These are phyloP conservation scores for Auricularia auricula-judae DNA, from an alignment of 768 basidiomycete species.

Conservation along the genomic window DNA sequence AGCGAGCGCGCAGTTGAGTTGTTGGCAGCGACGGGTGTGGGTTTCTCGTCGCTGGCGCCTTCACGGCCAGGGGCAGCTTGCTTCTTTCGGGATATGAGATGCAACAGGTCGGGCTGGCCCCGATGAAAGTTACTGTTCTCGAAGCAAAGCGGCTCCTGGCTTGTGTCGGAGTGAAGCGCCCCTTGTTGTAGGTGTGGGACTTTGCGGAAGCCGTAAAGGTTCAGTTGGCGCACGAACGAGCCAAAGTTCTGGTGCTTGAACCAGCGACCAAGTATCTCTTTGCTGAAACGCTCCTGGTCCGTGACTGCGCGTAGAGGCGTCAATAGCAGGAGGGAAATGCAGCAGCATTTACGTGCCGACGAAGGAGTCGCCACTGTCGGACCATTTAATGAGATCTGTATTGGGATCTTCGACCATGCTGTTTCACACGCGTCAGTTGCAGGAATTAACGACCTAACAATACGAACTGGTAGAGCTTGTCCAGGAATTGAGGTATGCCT, in stretches of 20 bases:
- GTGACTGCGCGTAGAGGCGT: constrained; percentile 43
- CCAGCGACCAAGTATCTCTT: constrained; percentile 82
- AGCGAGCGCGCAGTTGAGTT: neutral
- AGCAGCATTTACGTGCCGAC: constrained; percentile 43
- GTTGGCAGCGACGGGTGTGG: neutral
- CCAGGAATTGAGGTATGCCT: constrained; percentile 73
- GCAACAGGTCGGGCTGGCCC: constrained; percentile 79
- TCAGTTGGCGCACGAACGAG: constrained; percentile 85
- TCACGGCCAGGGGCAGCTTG: constrained; percentile 29
- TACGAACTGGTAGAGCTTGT: constrained; percentile 84
- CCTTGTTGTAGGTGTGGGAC: constrained; percentile 95
- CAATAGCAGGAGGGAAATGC: neutral
- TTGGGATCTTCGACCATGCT: constrained; percentile 88
- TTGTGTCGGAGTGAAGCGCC: constrained; percentile 72
- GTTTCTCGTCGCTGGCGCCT: constrained; percentile 12
- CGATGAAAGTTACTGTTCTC: constrained; percentile 81
- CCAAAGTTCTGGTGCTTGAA: constrained; percentile 97
- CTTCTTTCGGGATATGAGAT: constrained; percentile 80
- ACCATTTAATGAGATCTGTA: constrained; percentile 86
- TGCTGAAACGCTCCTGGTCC: constrained; percentile 83
- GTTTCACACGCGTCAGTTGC: constrained; percentile 7
- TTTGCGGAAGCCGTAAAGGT: constrained; percentile 95
- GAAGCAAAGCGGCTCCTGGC: constrained; percentile 85
- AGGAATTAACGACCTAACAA: constrained; percentile 9
- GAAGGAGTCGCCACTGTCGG: constrained; percentile 83